Conservation (phyloP, 768 basidiomycete genomes). For the Tylopilus felleus region DNA sequence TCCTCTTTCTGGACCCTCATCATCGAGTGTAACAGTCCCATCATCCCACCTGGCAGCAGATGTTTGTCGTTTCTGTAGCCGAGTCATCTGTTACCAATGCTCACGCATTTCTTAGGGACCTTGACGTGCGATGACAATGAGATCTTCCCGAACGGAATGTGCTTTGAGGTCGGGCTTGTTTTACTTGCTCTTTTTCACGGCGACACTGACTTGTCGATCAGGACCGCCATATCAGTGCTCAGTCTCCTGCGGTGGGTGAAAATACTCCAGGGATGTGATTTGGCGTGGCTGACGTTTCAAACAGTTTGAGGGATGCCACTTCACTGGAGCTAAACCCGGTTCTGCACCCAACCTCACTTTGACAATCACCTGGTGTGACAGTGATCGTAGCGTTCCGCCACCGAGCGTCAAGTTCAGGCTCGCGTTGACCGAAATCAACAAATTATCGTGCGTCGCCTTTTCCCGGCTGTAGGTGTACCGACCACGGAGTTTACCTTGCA, state of each 20-base stretch:
- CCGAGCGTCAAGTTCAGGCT: background rate
- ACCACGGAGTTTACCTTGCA: no score
- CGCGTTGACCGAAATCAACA: background rate
- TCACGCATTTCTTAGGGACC: background rate
- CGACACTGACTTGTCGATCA: background rate
- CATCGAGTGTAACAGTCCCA: constrained; percentile 3
- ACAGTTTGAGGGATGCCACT: background rate
- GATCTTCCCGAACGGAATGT: constrained; percentile 2
- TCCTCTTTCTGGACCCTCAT: constrained; percentile 10
- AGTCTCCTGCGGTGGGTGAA: background rate
- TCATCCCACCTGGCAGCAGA: constrained; percentile 1
- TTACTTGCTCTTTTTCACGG: background rate
- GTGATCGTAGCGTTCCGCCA: background rate
- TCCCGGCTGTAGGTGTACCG: background rate
- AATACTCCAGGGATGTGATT: background rate
- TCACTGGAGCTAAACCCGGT: background rate
- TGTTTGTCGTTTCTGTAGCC: background rate
- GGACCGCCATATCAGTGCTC: background rate
- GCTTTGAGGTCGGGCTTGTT: constrained; percentile 1
- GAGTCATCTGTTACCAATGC: background rate
- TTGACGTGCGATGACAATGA: constrained; percentile 2
- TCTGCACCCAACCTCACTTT: background rate
- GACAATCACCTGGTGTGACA: background rate
- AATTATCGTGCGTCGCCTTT: background rate
- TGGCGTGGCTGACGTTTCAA: background rate